Evolutionary conservation across 2,329 filamentous ascomycete species (phyloP).

Genomic region (Magnaporthiopsis rhizophila): DNA sequence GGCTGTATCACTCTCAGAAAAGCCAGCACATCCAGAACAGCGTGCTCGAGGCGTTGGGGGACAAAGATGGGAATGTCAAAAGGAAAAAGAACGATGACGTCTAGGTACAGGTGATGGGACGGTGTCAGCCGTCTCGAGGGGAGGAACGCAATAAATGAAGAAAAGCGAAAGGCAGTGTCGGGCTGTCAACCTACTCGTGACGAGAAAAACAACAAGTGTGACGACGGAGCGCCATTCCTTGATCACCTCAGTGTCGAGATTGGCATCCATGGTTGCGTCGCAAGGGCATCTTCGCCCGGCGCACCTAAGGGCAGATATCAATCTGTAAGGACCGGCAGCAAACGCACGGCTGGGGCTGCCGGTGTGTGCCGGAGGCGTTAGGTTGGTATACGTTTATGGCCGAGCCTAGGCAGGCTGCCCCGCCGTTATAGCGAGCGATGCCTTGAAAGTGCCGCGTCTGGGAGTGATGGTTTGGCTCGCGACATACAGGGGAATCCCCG

Average conservation of each 20-base stretch:
- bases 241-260: slow-evolving; percentile 30
- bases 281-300: not conserved
- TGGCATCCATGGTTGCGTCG: not conserved
- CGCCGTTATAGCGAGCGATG: not conserved
- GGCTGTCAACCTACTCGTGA: slow-evolving; percentile 54
- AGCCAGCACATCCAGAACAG: slow-evolving; percentile 33
- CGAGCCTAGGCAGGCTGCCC: not conserved
- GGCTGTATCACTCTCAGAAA: slow-evolving; percentile 43
- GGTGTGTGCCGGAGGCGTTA: not conserved
- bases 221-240: slow-evolving; percentile 61
- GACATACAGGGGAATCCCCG: not conserved
- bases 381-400: not conserved
- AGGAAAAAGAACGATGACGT: slow-evolving; percentile 61
- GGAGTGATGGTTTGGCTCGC: not conserved
- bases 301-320: not conserved
- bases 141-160: not conserved
- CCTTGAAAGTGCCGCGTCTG: not conserved
- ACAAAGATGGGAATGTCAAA: slow-evolving; percentile 57
- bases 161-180: not conserved
- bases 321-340: not conserved
- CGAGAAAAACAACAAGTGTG: slow-evolving; percentile 59
- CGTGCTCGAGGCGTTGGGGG: slow-evolving; percentile 41
- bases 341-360: too few relatives aligned
- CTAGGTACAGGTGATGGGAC: slow-evolving; percentile 27
- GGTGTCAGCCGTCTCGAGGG: not conserved